phyloP scores from a whole-genome alignment of 768 basidiomycete genomes.

The Pulveroboletus sp. region DNA sequence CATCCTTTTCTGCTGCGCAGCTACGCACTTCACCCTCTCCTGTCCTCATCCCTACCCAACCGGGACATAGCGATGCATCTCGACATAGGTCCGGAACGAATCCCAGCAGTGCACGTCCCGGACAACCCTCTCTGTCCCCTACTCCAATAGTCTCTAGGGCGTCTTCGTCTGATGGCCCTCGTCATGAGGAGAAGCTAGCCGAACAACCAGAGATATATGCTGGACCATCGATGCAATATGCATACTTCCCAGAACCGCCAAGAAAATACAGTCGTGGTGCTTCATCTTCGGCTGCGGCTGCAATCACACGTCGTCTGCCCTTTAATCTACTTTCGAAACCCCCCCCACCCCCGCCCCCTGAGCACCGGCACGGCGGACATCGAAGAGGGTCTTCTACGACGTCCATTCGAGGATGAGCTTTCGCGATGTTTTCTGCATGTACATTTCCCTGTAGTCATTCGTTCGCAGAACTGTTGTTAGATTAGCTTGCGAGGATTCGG shows the following conservation, averaged over 20 bases:
- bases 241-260: conserved; percentile 68
- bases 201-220: conserved; percentile 49
- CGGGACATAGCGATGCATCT: conserved; percentile 38
- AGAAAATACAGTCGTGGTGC: conserved; percentile 36
- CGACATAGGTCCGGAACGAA: conserved; percentile 67
- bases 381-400: conserved; percentile 42
- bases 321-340: conserved; percentile 65
- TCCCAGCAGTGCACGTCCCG: conserved; percentile 45
- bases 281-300: conserved; percentile 46
- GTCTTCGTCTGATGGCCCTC: conserved; percentile 51
- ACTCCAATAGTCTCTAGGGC: conserved; percentile 44
- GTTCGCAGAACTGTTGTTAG: conserved; percentile 20
- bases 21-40: conserved; percentile 50
- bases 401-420: conserved; percentile 30
- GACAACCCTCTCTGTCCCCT: conserved; percentile 37
- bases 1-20: conserved; percentile 76
- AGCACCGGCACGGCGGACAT: conserved; percentile 30
- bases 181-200: conserved; percentile 33
- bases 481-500: conserved; percentile 25
- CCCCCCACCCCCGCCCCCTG: conserved; percentile 31
- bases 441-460: conserved; percentile 6
- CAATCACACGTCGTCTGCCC: conserved; percentile 51
- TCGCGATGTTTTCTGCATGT: background rate
- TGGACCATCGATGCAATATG: conserved; percentile 69
- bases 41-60: conserved; percentile 29